These are phyloP conservation scores for Phytophthora citrophthora DNA, from an alignment of 352 stramenopile species.

Conservation along the genomic window DNA sequence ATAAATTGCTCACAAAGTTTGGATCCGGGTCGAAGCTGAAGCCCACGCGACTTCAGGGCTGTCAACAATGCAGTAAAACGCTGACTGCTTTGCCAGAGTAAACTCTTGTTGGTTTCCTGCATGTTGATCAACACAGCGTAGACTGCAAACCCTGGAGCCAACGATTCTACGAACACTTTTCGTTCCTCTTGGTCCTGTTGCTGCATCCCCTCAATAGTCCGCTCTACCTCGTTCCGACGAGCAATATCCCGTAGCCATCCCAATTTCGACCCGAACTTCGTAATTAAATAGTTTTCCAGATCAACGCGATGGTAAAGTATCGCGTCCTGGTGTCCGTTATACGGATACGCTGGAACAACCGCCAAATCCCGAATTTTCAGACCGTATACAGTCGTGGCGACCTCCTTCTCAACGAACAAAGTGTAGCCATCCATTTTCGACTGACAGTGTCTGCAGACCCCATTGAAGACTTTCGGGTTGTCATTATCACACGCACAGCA, in stretches of 20 bases:
- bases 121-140: slow-evolving; percentile 2
- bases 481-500: slow-evolving; percentile 18
- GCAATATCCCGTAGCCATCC: slow-evolving; percentile 15
- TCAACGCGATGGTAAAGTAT: slow-evolving; percentile 9
- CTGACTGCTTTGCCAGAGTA: background rate
- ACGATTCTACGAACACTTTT: slow-evolving; percentile 4
- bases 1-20: slow-evolving; percentile 16
- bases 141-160: slow-evolving; percentile 4
- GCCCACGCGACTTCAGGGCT: slow-evolving; percentile 5
- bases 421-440: slow-evolving; percentile 1
- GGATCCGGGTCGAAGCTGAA: slow-evolving; percentile 5
- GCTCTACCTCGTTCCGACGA: slow-evolving; percentile 1
- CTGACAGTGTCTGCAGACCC: slow-evolving; percentile 7
- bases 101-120: background rate
- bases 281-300: slow-evolving; percentile 17
- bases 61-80: slow-evolving; percentile 3
- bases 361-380: slow-evolving; percentile 11
- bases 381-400: slow-evolving; percentile 13
- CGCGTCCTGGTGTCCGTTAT: background rate
- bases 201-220: background rate
- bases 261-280: slow-evolving; percentile 10
- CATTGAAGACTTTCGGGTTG: slow-evolving; percentile 7
- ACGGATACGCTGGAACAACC: background rate
- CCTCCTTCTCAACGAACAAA: background rate
- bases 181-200: slow-evolving; percentile 11